These are phyloP conservation scores for Croton laevigatus DNA, from an alignment of 441 rosid genomes.

Conservation along the genomic window DNA sequence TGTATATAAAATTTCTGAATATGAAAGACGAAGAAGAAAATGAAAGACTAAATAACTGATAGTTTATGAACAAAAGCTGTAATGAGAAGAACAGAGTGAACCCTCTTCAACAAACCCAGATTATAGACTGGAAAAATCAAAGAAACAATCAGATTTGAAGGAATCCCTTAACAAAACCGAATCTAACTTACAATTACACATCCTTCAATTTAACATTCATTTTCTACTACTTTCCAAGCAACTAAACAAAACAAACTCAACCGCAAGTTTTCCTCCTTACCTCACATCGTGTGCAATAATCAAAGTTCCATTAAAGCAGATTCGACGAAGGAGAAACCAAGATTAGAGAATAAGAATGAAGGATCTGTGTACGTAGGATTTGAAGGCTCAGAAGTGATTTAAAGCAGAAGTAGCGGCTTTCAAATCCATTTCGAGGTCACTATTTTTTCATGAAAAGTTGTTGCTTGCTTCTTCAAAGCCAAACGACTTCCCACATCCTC, in stretches of 20 bases:
- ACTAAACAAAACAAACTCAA: conserved; percentile 27
- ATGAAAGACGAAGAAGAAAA: no score
- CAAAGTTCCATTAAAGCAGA: conserved; percentile 39
- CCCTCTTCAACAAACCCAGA: no score
- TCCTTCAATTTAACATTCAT: background rate
- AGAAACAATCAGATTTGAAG: no score
- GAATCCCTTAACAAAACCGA: no score
- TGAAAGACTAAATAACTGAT: no score
- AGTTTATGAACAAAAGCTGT: no score
- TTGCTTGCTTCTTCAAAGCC: no score
- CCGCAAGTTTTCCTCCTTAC: conserved; percentile 18
- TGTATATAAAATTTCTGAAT: no score
- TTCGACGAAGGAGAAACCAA: background rate
- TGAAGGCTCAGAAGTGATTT: background rate
- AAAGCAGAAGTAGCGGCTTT: conserved; percentile 27
- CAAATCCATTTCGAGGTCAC: conserved; percentile 33
- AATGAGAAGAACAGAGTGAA: no score
- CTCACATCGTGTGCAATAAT: conserved; percentile 31
- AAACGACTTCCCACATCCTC: no score
- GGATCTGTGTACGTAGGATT: conserved; percentile 21
- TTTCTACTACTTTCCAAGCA: conserved; percentile 25
- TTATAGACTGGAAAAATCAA: no score
- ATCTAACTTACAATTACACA: background rate
- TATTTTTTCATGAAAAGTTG: no score
- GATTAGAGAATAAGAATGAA: conserved; percentile 25